These are phyloP conservation scores for Orbilia blumenaviensis DNA, from an alignment of 2,329 filamentous ascomycete genomes.

Conservation along the genomic window DNA sequence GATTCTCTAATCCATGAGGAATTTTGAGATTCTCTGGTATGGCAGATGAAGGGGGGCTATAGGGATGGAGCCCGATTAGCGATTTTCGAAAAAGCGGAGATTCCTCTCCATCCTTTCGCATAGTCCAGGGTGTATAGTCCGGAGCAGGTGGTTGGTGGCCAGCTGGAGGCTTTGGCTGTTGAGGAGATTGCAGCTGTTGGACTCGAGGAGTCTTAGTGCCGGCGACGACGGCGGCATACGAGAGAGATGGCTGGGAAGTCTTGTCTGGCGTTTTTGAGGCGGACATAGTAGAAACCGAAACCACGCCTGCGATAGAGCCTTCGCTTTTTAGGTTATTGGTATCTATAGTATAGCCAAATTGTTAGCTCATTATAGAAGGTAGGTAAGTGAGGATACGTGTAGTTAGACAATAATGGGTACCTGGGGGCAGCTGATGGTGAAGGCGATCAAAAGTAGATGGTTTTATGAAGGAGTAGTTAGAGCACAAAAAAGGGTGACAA, in stretches of 20 bases:
- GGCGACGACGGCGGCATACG: no score
- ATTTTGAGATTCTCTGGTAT: slow-evolving; percentile 26
- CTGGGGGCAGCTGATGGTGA: not conserved
- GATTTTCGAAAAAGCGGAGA: slow-evolving; percentile 38
- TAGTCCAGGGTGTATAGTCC: not conserved
- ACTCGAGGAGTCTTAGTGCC: not conserved
- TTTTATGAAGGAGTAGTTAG: no score
- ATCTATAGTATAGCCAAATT: no score
- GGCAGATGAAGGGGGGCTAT: slow-evolving; percentile 23
- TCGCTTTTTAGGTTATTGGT: not conserved
- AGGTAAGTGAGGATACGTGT: no score
- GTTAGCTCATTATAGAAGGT: no score
- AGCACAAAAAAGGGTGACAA: not conserved
- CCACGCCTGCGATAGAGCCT: no score
- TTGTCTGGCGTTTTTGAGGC: not conserved
- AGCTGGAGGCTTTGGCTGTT: slow-evolving; percentile 12
- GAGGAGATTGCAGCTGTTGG: not conserved
- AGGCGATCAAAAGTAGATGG: not conserved
- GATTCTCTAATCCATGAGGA: slow-evolving; percentile 49
- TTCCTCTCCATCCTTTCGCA: slow-evolving; percentile 16
- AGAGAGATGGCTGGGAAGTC: not conserved
- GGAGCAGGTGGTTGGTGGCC: slow-evolving; percentile 5
- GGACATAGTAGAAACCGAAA: not conserved
- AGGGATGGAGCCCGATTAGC: slow-evolving; percentile 24
- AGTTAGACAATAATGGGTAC: no score